Evolutionary conservation across 495 filamentous ascomycete genomes (phyloP).

Genomic region (Penicillium tannophilum): DNA sequence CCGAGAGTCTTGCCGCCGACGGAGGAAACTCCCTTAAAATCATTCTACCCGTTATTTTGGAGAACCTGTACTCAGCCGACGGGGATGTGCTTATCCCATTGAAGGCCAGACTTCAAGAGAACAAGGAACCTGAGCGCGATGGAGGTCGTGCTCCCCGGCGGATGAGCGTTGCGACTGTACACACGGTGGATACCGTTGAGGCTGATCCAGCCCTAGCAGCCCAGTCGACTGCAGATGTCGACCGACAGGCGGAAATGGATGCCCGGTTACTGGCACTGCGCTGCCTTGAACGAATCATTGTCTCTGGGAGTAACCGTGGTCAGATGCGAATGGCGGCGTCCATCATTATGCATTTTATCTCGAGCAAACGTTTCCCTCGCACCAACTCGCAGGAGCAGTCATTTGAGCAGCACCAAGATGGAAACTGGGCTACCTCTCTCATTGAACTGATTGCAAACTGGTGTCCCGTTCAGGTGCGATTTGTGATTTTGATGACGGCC

Average conservation of each 20-base stretch:
- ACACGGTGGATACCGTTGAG: constrained; percentile 64
- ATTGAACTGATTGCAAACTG: constrained; percentile 76
- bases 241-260: constrained; percentile 82
- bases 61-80: constrained; percentile 79
- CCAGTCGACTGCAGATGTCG: constrained; percentile 76
- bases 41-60: constrained; percentile 77
- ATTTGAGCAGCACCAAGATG: constrained; percentile 35
- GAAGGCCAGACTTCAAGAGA: constrained; percentile 58
- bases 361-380: constrained; percentile 50
- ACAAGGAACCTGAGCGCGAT: constrained; percentile 68
- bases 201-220: constrained; percentile 73
- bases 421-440: constrained; percentile 77
- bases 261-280: constrained; percentile 81
- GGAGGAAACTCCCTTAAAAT: constrained; percentile 72
- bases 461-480: constrained; percentile 90
- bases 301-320: constrained; percentile 66
- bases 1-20: constrained; percentile 73
- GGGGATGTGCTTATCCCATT: constrained; percentile 67
- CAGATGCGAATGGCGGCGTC: constrained; percentile 76
- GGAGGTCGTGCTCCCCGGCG: constrained; percentile 55
- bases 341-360: constrained; percentile 71
- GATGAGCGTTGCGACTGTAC: constrained; percentile 76
- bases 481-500: constrained; percentile 76
- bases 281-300: constrained; percentile 78
- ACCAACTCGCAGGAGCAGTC: constrained; percentile 27